phyloP scores from a whole-genome alignment of 164 flowering plant species.

The Vitis labrusca region DNA sequence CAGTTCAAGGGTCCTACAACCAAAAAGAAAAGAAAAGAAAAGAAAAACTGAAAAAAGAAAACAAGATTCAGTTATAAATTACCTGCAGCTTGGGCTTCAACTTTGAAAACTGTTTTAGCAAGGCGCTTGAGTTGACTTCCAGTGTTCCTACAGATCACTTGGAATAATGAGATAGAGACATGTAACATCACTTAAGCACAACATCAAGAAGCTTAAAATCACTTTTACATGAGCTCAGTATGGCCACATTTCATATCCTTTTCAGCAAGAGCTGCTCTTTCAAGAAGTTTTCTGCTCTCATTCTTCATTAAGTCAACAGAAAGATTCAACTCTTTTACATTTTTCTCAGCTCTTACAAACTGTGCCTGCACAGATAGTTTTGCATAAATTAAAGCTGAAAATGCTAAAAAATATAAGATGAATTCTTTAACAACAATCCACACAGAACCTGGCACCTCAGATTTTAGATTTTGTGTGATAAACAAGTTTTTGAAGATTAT shows the following conservation, averaged over 20 bases:
- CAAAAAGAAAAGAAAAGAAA: no score
- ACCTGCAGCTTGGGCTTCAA: conserved; percentile 81
- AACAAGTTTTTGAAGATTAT: not conserved
- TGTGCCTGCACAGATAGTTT: conserved; percentile 57
- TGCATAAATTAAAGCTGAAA: not conserved
- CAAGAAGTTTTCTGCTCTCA: conserved; percentile 78
- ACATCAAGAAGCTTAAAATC: not conserved
- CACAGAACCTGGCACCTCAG: not conserved
- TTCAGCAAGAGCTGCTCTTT: conserved; percentile 85
- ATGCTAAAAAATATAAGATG: not conserved
- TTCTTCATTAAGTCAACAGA: conserved; percentile 83
- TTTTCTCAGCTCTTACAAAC: conserved; percentile 69
- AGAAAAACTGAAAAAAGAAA: not conserved
- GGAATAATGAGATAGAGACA: conserved; percentile 1
- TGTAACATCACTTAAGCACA: not conserved
- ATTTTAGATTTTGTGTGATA: not conserved
- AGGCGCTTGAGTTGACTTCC: conserved; percentile 64
- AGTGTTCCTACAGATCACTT: conserved; percentile 47
- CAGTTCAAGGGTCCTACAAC: no score
- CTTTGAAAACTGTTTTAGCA: conserved; percentile 58
- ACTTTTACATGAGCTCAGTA: conserved; percentile 54
- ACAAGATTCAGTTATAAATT: conserved; percentile 9
- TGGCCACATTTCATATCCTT: conserved; percentile 77
- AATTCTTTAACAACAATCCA: conserved; percentile 1
- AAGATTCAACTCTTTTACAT: conserved; percentile 58